A percentile compares a stretch with the other conserved stretches of the same genome.
Conservation (phyloP, 2,329 filamentous ascomycete species). For the Sporothrix pseudoabietina region DNA sequence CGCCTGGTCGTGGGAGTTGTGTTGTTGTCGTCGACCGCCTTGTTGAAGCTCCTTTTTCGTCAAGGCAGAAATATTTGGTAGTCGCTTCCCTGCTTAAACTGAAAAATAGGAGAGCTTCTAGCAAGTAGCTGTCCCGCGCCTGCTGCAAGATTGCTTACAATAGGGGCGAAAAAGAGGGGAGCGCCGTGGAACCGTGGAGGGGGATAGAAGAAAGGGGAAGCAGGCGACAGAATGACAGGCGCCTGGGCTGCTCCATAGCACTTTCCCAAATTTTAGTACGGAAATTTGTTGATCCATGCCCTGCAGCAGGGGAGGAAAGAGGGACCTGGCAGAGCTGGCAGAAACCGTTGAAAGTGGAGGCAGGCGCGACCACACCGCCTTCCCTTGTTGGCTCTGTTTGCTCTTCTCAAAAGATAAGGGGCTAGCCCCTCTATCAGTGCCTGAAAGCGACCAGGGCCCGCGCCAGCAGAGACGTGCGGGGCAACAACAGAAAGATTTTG, state of each 20-base stretch:
- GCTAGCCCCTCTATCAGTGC: conserved; percentile 23
- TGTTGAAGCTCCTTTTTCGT: conserved; percentile 25
- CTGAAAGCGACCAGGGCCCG: neutral
- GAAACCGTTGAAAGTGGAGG: conserved; percentile 3
- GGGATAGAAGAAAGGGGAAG: conserved; percentile 24
- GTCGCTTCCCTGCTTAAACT: neutral
- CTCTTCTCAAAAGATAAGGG: conserved; percentile 1
- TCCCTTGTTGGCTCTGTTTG: neutral
- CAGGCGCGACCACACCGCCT: conserved; percentile 24
- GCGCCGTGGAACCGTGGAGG: conserved; percentile 15
- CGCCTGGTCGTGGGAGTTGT: neutral
- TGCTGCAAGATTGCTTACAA: conserved; percentile 21
- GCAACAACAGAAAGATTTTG: conserved; percentile 16
- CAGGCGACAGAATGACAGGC: neutral
- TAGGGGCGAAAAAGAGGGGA: conserved; percentile 28
- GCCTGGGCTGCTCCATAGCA: conserved; percentile 2
- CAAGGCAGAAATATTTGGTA: conserved; percentile 30
- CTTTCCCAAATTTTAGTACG: conserved; percentile 26
- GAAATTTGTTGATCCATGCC: conserved; percentile 35
- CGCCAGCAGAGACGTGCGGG: conserved; percentile 10
- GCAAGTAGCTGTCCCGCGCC: neutral
- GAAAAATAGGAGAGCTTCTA: conserved; percentile 29
- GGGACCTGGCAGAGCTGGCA: conserved; percentile 18
- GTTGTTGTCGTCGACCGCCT: neutral
- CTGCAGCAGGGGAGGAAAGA: conserved; percentile 21